These are phyloP conservation scores for Neopestalotiopsis rosae DNA, from an alignment of 2,329 filamentous ascomycete species.

Conservation along the genomic window DNA sequence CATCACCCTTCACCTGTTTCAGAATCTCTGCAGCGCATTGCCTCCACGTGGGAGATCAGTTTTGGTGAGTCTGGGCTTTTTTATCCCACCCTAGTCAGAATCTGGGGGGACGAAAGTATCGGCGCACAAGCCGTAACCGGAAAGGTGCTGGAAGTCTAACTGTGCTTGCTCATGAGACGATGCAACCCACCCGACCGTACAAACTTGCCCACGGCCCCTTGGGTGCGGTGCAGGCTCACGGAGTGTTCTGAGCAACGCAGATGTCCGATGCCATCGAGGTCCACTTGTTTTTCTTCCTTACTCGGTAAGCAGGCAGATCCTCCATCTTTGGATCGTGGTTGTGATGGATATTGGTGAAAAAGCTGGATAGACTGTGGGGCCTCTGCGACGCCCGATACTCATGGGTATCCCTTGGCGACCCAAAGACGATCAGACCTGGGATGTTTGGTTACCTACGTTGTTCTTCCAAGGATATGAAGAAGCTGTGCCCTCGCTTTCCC, in stretches of 20 bases:
- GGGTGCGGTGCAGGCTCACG: background rate
- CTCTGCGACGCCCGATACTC: background rate
- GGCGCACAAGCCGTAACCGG: constrained; percentile 9
- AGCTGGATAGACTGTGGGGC: background rate
- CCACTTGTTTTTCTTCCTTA: background rate
- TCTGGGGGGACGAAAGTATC: background rate
- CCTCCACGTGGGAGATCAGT: constrained; percentile 6
- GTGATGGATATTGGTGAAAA: background rate
- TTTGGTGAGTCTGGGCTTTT: background rate
- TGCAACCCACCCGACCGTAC: constrained; percentile 5
- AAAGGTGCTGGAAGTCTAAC: background rate
- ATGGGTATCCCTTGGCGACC: background rate
- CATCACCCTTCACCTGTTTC: constrained; percentile 4
- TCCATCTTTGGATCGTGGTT: constrained; percentile 6
- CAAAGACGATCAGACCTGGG: constrained; percentile 7
- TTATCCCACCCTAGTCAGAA: background rate
- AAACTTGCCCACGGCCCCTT: background rate
- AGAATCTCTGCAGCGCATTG: background rate
- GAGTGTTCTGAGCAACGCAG: background rate
- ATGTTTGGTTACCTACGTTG: background rate
- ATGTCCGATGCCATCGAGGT: background rate
- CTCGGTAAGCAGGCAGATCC: background rate
- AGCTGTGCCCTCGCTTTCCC: background rate
- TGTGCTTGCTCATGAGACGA: background rate
- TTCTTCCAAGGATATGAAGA: background rate